phyloP scores from a whole-genome alignment of 176 grass and related monocot species.

The Avena eriantha region DNA sequence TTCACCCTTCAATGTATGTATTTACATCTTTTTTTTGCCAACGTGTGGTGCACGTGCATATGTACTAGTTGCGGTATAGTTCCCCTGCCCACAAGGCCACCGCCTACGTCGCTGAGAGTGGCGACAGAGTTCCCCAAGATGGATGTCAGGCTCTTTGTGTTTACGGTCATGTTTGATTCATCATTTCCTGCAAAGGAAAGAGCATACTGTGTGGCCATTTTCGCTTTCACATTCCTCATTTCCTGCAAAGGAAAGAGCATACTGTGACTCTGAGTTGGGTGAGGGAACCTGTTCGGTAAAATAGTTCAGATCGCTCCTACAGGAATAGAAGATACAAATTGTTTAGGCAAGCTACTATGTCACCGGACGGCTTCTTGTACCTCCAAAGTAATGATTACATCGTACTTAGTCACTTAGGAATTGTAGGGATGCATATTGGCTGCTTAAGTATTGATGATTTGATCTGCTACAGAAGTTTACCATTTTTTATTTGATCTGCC shows the following conservation, averaged over 20 bases:
- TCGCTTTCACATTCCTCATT: background rate
- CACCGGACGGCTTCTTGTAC: background rate
- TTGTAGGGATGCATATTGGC: too few relatives aligned
- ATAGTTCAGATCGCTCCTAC: background rate
- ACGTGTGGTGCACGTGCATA: too few relatives aligned
- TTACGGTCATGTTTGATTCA: background rate
- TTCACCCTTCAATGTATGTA: too few relatives aligned
- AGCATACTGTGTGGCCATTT: background rate
- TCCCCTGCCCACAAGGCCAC: background rate
- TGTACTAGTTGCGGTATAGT: background rate
- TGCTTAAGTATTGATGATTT: too few relatives aligned
- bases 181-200: too few relatives aligned
- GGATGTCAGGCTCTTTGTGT: constrained; percentile 2
- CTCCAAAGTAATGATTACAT: too few relatives aligned
- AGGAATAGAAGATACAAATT: background rate
- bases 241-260: background rate
- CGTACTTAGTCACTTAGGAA: too few relatives aligned
- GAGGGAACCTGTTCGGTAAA: background rate
- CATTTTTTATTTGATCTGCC: too few relatives aligned
- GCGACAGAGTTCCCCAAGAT: background rate
- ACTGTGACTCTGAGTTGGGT: background rate
- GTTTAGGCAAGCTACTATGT: background rate
- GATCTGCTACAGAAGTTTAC: too few relatives aligned
- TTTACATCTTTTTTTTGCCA: too few relatives aligned
- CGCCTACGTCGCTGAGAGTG: background rate